Evolutionary conservation across 1,139 yeast species (phyloP), one percentile per base, ranked within the genome.

Genomic region (Zygoascus hellenicus): DNA sequence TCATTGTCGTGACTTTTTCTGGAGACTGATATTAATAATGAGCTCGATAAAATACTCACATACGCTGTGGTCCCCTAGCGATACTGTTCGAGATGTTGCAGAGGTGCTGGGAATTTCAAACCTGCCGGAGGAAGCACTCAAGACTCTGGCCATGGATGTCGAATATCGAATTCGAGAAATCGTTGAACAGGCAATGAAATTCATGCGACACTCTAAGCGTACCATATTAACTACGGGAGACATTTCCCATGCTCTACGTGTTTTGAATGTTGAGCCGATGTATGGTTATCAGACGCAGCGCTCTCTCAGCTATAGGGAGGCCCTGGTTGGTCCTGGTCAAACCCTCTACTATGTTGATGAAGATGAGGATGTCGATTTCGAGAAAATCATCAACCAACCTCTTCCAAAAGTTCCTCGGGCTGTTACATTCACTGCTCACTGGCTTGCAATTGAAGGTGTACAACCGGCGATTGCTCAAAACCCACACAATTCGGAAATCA

Each of bases 381-480:
- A 94, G 63, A 88, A 88, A 62, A 74, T 94, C 53, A 86, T 94
- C 58, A 90, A 92, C 63, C 95, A 86, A 63, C 97, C 96, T 36
- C 72, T 94, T 52, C 99, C 99, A 5, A 87, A 85, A 60, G 96
- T 94, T 2, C 98, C 99, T 2, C 76, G 97, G 51, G 83, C 85
- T 51, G 82, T 95, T 1, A 82, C 96, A 0, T 90, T 86, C 63
- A 88, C 97, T 2, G 96, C 97, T 1, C 99, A 94, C 65, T 94
- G 99, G 98, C 74, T 94, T 37, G 97, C 98, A 0, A 87, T 94
- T 50, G 99, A 94, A 67, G 99, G 99, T 47, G 96, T 94, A 3
- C 99, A 94, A 63, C 98, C 99, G 1, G 84, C 94, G 46, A 92
- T 94, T 49, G 95, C 97, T 1, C 98, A 94, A 67, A 94, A 94